These are phyloP conservation scores for Xenoacremonium recifei DNA, from an alignment of 2,329 filamentous ascomycete species.

Conservation along the genomic window DNA sequence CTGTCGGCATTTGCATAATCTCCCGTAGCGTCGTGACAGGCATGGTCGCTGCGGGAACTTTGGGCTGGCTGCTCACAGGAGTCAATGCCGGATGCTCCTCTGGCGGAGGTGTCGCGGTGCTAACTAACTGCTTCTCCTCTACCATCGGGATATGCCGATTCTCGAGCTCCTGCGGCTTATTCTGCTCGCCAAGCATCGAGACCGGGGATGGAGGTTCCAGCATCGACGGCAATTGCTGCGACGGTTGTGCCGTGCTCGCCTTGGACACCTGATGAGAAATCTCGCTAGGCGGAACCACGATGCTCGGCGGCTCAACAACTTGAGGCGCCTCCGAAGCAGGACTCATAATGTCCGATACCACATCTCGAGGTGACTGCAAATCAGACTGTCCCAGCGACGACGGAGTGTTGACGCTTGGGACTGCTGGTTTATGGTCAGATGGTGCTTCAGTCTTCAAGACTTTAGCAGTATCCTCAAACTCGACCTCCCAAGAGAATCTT, in stretches of 20 bases:
- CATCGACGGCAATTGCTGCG: constrained; percentile 16
- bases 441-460: constrained; percentile 12
- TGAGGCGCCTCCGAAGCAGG: constrained; percentile 14
- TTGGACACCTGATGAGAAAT: constrained; percentile 26
- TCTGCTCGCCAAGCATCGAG: constrained; percentile 36
- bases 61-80: constrained; percentile 15
- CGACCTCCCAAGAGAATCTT: constrained; percentile 39
- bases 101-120: constrained; percentile 33
- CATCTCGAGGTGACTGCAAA: constrained; percentile 13
- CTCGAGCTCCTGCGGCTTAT: constrained; percentile 18
- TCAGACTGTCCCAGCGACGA: constrained; percentile 11
- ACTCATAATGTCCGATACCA: constrained; percentile 6
- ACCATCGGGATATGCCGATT: constrained; percentile 37
- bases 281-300: constrained; percentile 16
- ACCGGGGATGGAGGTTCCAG: constrained; percentile 44
- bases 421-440: constrained; percentile 3
- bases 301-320: constrained; percentile 15
- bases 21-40: constrained; percentile 65
- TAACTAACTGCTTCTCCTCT: constrained; percentile 43
- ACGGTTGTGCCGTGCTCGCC: constrained; percentile 16
- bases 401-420: constrained; percentile 10
- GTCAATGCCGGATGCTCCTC: constrained; percentile 36
- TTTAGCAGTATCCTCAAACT: constrained; percentile 18
- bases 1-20: constrained; percentile 67
- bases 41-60: constrained; percentile 7